These are phyloP conservation scores for Pilaira anomala DNA, from an alignment of 192 early-diverging fungal species.

Conservation along the genomic window DNA sequence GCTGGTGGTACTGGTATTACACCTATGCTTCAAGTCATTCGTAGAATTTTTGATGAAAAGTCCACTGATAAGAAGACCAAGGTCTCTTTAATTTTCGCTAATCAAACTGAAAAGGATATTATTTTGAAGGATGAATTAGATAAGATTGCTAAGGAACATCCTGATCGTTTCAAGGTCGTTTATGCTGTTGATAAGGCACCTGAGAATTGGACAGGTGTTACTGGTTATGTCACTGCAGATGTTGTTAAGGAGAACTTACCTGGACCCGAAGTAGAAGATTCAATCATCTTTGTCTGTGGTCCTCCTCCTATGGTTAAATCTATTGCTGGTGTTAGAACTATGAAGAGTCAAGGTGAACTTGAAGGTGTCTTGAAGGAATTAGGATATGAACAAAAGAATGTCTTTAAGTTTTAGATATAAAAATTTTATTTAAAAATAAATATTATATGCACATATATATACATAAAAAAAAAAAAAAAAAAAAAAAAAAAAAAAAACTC, in stretches of 20 bases:
- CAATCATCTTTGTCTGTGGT: constrained; percentile 52
- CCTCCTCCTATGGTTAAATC: constrained; percentile 68
- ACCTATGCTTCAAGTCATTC: constrained; percentile 68
- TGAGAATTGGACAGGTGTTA: constrained; percentile 67
- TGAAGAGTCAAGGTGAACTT: constrained; percentile 77
- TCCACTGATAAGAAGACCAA: constrained; percentile 62
- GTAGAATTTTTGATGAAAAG: constrained; percentile 57
- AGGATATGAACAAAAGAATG: constrained; percentile 13
- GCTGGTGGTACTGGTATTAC: constrained; percentile 79
- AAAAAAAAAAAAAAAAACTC: too few relatives aligned
- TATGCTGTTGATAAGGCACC: constrained; percentile 66
- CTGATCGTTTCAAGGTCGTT: constrained; percentile 64
- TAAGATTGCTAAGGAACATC: constrained; percentile 47
- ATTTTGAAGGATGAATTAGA: constrained; percentile 65
- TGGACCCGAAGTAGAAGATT: constrained; percentile 45
- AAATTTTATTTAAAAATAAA: not conserved
- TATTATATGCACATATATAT: not conserved
- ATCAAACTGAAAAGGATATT: constrained; percentile 69
- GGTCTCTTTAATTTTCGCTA: constrained; percentile 70
- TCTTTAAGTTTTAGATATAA: constrained; percentile 8
- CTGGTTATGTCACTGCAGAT: constrained; percentile 75
- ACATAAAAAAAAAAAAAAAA: not conserved
- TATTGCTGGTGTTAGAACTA: constrained; percentile 77
- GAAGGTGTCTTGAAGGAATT: constrained; percentile 74
- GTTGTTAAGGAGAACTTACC: constrained; percentile 72